phyloP scores from a whole-genome alignment of 2,329 filamentous ascomycete species.

The Hypoxylon sp. region DNA sequence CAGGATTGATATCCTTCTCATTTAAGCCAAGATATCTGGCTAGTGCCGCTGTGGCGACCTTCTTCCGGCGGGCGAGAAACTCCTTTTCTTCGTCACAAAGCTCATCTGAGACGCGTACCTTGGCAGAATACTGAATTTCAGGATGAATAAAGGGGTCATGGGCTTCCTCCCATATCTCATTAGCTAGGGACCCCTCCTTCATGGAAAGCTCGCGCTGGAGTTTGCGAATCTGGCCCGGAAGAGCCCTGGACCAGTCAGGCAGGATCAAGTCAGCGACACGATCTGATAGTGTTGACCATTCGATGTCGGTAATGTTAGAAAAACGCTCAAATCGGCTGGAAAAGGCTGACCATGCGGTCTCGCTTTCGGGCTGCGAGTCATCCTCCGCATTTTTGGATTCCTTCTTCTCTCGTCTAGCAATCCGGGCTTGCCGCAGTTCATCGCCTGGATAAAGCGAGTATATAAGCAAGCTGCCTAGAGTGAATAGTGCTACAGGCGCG shows the following conservation, averaged over 20 bases:
- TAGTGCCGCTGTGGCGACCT: slow-evolving; percentile 78
- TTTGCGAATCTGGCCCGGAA: slow-evolving; percentile 85
- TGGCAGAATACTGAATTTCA: slow-evolving; percentile 86
- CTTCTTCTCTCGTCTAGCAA: slow-evolving; percentile 37
- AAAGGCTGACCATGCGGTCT: slow-evolving; percentile 65
- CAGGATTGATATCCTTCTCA: slow-evolving; percentile 86
- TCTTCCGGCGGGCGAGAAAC: slow-evolving; percentile 79
- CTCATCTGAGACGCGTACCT: slow-evolving; percentile 84
- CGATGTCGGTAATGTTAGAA: slow-evolving; percentile 67
- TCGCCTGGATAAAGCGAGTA: slow-evolving; percentile 60
- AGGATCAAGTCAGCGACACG: slow-evolving; percentile 79
- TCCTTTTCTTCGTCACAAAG: slow-evolving; percentile 87
- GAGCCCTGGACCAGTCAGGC: slow-evolving; percentile 83
- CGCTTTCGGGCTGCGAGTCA: slow-evolving; percentile 27
- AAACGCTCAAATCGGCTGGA: slow-evolving; percentile 66
- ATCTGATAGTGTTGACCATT: slow-evolving; percentile 70
- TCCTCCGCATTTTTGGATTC: slow-evolving; percentile 28
- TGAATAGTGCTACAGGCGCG: slow-evolving; percentile 52
- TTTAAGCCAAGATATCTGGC: slow-evolving; percentile 85
- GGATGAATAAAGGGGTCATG: slow-evolving; percentile 87
- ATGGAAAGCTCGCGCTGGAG: slow-evolving; percentile 90
- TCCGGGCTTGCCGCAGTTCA: slow-evolving; percentile 51
- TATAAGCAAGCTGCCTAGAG: slow-evolving; percentile 57
- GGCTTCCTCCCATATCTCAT: slow-evolving; percentile 94
- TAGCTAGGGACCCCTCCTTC: slow-evolving; percentile 87